Percentiles rank a stretch among this genome's conserved stretches.
Evolutionary conservation across 2,329 filamentous ascomycete genomes (phyloP).

Genomic region (Diaporthe longicolla): DNA sequence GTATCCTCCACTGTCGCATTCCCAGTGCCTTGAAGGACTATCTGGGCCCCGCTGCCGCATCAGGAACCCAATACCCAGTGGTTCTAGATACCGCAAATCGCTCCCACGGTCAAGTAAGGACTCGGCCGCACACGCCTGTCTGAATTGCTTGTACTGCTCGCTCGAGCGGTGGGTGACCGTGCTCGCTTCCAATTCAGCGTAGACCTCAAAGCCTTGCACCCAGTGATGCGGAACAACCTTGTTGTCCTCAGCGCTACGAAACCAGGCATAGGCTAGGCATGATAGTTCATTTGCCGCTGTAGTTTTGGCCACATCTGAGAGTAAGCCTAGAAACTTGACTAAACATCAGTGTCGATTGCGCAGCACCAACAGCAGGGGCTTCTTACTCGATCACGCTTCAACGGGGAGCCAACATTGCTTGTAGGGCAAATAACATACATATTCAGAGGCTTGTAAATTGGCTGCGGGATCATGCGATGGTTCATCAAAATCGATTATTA

Average conservation of each 20-base stretch:
- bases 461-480: not conserved
- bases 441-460: too few relatives aligned
- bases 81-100: constrained; percentile 14
- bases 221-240: not conserved
- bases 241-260: not conserved
- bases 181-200: constrained; percentile 1
- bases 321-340: not conserved
- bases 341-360: not conserved
- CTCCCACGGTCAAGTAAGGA: not conserved
- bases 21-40: too few relatives aligned
- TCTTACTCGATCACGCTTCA: constrained; percentile 3
- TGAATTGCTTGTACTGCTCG: not conserved
- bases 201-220: constrained; percentile 7
- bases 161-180: constrained; percentile 4
- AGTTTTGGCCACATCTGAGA: not conserved
- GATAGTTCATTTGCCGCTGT: not conserved
- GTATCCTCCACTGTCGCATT: not conserved
- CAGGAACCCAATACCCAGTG: not conserved
- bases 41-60: not conserved
- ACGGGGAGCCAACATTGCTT: not conserved
- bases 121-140: constrained; percentile 1
- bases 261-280: constrained; percentile 7
- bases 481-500: not conserved
- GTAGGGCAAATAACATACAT: constrained; percentile 13
- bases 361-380: not conserved